These are phyloP conservation scores for Phytopythium boreale DNA, from an alignment of 352 stramenopile species.

Conservation along the genomic window DNA sequence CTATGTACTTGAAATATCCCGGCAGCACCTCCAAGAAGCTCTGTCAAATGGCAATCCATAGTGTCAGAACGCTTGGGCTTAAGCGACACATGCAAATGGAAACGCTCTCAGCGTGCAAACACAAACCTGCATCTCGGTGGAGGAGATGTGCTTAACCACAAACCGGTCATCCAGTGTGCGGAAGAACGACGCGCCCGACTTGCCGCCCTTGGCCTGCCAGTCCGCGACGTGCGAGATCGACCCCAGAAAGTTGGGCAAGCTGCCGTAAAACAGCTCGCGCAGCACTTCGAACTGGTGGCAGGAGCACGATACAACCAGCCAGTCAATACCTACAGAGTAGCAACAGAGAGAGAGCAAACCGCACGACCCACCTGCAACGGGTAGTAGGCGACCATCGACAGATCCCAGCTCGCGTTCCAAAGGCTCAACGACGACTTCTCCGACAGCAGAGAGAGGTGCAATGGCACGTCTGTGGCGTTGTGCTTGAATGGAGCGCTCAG, in stretches of 20 bases:
- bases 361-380: slow-evolving; percentile 58
- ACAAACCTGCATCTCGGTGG: slow-evolving; percentile 96
- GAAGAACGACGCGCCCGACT: slow-evolving; percentile 96
- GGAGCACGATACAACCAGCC: neutral
- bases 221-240: slow-evolving; percentile 78
- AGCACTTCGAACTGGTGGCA: slow-evolving; percentile 88
- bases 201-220: slow-evolving; percentile 95
- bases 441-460: slow-evolving; percentile 60
- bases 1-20: slow-evolving; percentile 97
- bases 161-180: slow-evolving; percentile 96
- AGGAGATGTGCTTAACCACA: slow-evolving; percentile 98
- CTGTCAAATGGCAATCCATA: slow-evolving; percentile 18
- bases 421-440: slow-evolving; percentile 25
- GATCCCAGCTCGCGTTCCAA: slow-evolving; percentile 55
- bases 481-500: slow-evolving; percentile 68
- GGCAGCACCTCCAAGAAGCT: slow-evolving; percentile 79
- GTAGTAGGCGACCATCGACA: slow-evolving; percentile 72
- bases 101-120: neutral
- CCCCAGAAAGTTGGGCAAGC: slow-evolving; percentile 62
- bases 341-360: neutral
- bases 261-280: slow-evolving; percentile 86
- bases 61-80: neutral
- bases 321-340: neutral
- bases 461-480: slow-evolving; percentile 44
- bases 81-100: neutral